Conservation (phyloP, 1,284 basidiomycete genomes). For the Ustilago vetiveriae region DNA sequence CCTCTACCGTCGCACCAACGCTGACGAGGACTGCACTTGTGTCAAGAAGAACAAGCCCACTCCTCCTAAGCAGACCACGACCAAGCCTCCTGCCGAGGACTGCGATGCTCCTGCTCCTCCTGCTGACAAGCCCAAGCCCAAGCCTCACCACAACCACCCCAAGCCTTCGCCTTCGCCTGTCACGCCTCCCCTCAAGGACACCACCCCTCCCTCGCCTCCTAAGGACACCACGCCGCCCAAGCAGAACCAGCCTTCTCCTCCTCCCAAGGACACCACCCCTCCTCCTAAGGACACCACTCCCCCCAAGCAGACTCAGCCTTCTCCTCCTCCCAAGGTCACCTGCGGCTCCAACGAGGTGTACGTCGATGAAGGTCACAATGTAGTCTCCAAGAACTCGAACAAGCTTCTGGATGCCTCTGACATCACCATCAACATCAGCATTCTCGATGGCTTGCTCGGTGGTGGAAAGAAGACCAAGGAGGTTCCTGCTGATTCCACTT, state of each 20-base stretch:
- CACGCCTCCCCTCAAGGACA: background rate
- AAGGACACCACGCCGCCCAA: constrained; percentile 2
- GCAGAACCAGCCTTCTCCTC: background rate
- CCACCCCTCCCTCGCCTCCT: background rate
- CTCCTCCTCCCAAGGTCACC: constrained; percentile 12
- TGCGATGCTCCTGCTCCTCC: constrained; percentile 10
- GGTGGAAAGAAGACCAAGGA: constrained; percentile 16
- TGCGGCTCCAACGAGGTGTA: constrained; percentile 31
- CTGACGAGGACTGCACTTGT: constrained; percentile 48
- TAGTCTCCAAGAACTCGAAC: constrained; percentile 40
- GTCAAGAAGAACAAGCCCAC: constrained; percentile 41
- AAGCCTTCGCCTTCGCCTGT: background rate
- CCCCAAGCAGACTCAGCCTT: too few species aligned
- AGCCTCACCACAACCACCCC: constrained; percentile 6
- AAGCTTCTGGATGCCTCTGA: constrained; percentile 38
- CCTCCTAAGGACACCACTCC: background rate
- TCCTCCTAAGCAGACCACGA: constrained; percentile 19
- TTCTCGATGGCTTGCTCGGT: constrained; percentile 24
- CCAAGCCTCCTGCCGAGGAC: constrained; percentile 4
- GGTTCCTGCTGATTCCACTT: constrained; percentile 27
- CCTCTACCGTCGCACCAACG: constrained; percentile 40
- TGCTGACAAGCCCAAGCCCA: constrained; percentile 1
- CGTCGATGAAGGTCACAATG: constrained; percentile 50
- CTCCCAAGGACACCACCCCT: too few species aligned
- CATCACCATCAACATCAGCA: constrained; percentile 29